Percentiles rank a stretch among this genome's conserved stretches.
Evolutionary conservation across 371 early-diverging fungal genomes (phyloP).

Genomic region (Batkoa obscura): DNA sequence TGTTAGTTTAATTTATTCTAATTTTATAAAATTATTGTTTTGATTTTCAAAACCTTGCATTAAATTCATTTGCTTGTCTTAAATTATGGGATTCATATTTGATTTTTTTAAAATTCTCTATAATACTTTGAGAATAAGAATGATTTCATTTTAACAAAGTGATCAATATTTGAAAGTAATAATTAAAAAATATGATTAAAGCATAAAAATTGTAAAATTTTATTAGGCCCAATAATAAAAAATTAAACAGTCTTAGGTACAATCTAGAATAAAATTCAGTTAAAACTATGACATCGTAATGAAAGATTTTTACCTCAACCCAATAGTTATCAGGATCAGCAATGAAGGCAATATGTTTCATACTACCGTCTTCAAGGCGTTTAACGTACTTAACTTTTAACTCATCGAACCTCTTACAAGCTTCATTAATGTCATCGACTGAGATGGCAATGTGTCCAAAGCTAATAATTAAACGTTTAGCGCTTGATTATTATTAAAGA

Average conservation of each 20-base stretch:
- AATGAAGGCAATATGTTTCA: slow-evolving; percentile 73
- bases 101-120: no score
- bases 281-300: not conserved
- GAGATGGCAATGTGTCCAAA: slow-evolving; percentile 69
- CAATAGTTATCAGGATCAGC: slow-evolving; percentile 80
- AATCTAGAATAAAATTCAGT: not conserved
- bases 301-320: slow-evolving; percentile 24
- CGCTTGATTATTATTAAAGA: not conserved
- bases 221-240: no score
- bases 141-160: no score
- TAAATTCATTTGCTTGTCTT: no score
- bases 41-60: no score
- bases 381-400: slow-evolving; percentile 54
- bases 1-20: no score
- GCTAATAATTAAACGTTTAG: slow-evolving; percentile 14
- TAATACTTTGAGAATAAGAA: no score
- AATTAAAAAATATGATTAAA: no score
- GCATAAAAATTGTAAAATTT: no score
- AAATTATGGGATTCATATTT: no score
- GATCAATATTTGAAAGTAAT: no score
- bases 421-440: slow-evolving; percentile 62
- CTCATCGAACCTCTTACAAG: slow-evolving; percentile 41
- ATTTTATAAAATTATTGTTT: not conserved
- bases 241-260: no score
- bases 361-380: slow-evolving; percentile 48